Conservation (phyloP, 106 monocot species). For the Hemerocallis citrina region DNA sequence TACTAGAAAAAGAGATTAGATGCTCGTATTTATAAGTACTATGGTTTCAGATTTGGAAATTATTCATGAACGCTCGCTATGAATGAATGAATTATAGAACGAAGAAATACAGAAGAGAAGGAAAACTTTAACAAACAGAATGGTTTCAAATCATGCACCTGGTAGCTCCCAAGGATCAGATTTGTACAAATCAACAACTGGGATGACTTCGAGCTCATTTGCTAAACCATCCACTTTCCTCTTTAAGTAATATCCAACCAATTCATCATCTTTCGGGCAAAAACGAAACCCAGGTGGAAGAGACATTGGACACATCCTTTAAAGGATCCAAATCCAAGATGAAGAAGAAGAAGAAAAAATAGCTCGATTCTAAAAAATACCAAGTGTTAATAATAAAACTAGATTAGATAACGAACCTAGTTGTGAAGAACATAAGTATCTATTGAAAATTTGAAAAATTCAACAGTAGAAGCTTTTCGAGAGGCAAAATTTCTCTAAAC, state of each 20-base stretch:
- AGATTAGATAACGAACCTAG: too few relatives aligned
- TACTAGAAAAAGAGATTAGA: neutral
- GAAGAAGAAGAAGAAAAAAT: neutral
- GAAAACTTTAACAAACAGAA: constrained; percentile 7
- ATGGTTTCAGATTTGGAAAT: too few relatives aligned
- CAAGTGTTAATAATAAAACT: neutral
- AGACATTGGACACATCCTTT: constrained; percentile 28
- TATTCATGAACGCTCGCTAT: too few relatives aligned
- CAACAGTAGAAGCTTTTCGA: constrained; percentile 56
- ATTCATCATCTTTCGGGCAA: constrained; percentile 61
- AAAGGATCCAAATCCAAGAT: neutral
- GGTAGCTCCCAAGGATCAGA: constrained; percentile 71
- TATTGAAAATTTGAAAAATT: constrained; percentile 59
- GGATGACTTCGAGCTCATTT: constrained; percentile 73
- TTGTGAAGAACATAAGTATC: too few relatives aligned
- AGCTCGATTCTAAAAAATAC: neutral
- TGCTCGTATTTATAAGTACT: too few relatives aligned
- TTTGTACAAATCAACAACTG: constrained; percentile 58
- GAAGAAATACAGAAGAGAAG: neutral
- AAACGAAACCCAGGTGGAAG: constrained; percentile 71
- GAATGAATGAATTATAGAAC: neutral
- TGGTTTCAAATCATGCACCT: constrained; percentile 27
- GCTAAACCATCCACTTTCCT: constrained; percentile 50
- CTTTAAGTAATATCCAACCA: constrained; percentile 72
- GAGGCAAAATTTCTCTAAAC: constrained; percentile 16